Base-by-base conservation (phyloP, 805 yeast species). In the Kregervanrija delftensis region DNA sequence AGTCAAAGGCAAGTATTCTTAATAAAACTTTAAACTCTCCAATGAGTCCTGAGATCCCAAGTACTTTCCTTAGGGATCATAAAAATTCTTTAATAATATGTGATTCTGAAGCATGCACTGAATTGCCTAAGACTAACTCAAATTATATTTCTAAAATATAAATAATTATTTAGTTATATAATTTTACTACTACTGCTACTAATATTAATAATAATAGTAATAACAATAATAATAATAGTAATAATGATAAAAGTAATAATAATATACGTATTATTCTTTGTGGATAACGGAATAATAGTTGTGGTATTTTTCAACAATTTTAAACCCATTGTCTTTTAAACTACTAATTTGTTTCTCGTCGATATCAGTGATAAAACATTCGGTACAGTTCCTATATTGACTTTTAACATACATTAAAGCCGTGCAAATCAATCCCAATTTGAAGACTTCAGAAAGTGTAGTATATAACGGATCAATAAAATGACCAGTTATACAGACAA, bases 391-490 rank as follows among this genome's bases (percentile, higher is more conserved):
- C 11, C 56, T 57, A 30, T 35, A 32, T 44, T 56, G 59, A 17
- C 53, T 51, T 50, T 71, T 74, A 48, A 73, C 58, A 47, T 66
- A 73, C 14, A 76, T 70, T 15, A 74, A 66, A 3, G 72, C 79
- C 43, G 81, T 74, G 49, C 82, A 77, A 9, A 79, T 73, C 46
- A 78, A 67, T 0, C 84, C 84, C 50, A 72, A 66, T 46, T 69
- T 73, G 60, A 78, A 73, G 3, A 77, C 76, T 43, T 74, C 77
- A 8, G 73, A 69, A 51, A 78, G 66, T 48, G 73, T 75, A 28
- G 73, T 69, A 55, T 77, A 77, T 40, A 67, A 65, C 14, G 78
- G 77, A 50, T 78, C 82, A 31, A 77, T 73, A 28, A 77, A 67
- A 3, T 77, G 70, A 5, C 78, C 79, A 11, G 76, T 62, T 12